Evolutionary conservation across 345 rosid species (phyloP), one percentile per base, ranked within the genome.

Genomic region (Dipteronia dyeriana): DNA sequence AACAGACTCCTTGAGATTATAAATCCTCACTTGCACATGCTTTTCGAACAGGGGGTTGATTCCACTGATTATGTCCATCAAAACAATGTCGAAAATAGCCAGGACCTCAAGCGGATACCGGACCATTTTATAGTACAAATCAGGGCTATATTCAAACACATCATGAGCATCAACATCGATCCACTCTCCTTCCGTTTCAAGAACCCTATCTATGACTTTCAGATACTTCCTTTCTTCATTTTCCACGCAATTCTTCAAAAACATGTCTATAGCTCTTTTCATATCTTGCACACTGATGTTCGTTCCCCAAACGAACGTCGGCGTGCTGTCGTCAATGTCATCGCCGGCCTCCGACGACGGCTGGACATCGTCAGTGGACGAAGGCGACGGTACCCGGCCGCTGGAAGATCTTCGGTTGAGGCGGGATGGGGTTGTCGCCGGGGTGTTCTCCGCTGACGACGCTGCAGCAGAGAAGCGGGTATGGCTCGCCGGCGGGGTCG

Each of bases 301-400:
- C 11, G 99, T 94, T 0, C 98, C 99, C 99, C 98, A 96, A 0
- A 92, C 99, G 75, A 85, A 94, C 26, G 97, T 92, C 43, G 98
- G 95, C n/a, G 97, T 75, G 7, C 86, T 78, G 61, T 92, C 92
- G 1, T 91, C 95, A 68, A 71, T 87, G 56, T 86, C 94, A n/a
- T 87, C 91, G 0, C 88, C 97, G 3, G 82, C 92, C 17, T 90
- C 98, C 6, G 92, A 92, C 4, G 85, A 81, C 1, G 78, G 77
- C 0, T 68, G 81, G 14, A 71, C 84, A 23, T 82, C 90, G n/a
- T 84, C 89, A 7, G 89, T 80, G 38, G 89, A 84, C 4, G 99
- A 84, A 0, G 94, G 95, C 0, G 94, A 70, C 19, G 80, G 78
- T 9, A 79, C 87, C 60, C 73, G 88, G 65, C 82, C 78, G 8